These are phyloP conservation scores for Adiantum capillusveneris DNA, from an alignment of 75 land plant genomes.

Conservation along the genomic window DNA sequence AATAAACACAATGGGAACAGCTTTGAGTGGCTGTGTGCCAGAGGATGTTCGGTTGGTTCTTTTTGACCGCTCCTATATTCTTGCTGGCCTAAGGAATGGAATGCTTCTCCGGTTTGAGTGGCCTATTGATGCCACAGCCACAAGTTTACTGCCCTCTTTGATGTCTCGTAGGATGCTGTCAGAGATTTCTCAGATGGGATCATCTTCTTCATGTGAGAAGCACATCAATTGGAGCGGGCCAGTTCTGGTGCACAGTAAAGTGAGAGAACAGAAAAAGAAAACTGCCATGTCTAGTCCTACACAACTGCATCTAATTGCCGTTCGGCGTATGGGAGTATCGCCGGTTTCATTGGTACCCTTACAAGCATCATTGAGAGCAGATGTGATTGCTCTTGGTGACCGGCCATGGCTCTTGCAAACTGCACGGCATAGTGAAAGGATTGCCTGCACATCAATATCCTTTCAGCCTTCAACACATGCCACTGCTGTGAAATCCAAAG, in stretches of 20 bases:
- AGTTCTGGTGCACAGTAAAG: neutral
- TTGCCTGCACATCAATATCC: slow-evolving; percentile 87
- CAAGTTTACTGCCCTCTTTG: too few relatives aligned
- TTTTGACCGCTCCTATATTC: slow-evolving; percentile 71
- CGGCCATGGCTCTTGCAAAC: slow-evolving; percentile 94
- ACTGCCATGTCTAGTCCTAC: slow-evolving; percentile 23
- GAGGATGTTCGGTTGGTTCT: slow-evolving; percentile 85
- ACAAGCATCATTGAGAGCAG: slow-evolving; percentile 57
- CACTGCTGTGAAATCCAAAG: slow-evolving; percentile 68
- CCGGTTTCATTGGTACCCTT: slow-evolving; percentile 86
- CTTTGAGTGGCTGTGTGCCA: slow-evolving; percentile 76
- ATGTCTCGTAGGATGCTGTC: too few relatives aligned
- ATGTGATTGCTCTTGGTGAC: slow-evolving; percentile 89
- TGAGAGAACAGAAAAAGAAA: slow-evolving; percentile 1
- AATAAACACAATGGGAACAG: slow-evolving; percentile 49
- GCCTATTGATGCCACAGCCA: slow-evolving; percentile 22
- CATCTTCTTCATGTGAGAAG: too few relatives aligned
- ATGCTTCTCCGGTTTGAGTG: slow-evolving; percentile 96
- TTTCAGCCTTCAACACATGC: slow-evolving; percentile 91
- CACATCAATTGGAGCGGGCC: too few relatives aligned
- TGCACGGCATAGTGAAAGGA: slow-evolving; percentile 75
- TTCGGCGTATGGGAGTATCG: slow-evolving; percentile 75
- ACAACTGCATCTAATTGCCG: slow-evolving; percentile 69
- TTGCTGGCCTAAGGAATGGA: slow-evolving; percentile 88
- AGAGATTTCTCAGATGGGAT: too few relatives aligned